phyloP scores from a whole-genome alignment of 2,329 filamentous ascomycete species.

The Pseudogymnoascus sp. region DNA sequence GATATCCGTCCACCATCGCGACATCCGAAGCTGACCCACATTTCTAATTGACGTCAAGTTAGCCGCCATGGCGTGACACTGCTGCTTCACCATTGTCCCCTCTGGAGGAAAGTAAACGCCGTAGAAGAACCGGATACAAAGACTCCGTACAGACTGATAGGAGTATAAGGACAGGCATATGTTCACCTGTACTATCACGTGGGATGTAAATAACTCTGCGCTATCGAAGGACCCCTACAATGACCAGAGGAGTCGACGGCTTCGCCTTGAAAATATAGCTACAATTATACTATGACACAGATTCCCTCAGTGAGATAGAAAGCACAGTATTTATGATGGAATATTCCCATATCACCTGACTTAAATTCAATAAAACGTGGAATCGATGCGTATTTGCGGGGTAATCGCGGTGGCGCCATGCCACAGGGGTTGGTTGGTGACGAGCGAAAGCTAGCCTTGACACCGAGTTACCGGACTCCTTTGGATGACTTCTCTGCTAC shows the following conservation, averaged over 20 bases:
- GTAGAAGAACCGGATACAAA: neutral
- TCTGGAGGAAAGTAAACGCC: neutral
- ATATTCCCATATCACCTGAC: neutral
- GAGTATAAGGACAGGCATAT: neutral
- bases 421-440: neutral
- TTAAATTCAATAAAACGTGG: neutral
- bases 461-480: neutral
- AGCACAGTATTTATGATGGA: neutral
- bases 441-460: neutral
- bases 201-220: neutral
- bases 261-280: neutral
- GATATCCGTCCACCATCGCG: neutral
- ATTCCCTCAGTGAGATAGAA: neutral
- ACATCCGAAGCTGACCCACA: constrained; percentile 4
- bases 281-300: neutral
- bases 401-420: neutral
- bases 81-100: neutral
- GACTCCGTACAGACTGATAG: neutral
- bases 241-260: neutral
- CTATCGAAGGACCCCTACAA: neutral
- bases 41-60: constrained; percentile 4
- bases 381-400: neutral
- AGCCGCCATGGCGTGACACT: neutral
- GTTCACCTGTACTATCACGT: neutral
- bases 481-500: neutral